phyloP scores from a whole-genome alignment of 2,329 filamentous ascomycete genomes.

The Pestalotiopsis sp. region DNA sequence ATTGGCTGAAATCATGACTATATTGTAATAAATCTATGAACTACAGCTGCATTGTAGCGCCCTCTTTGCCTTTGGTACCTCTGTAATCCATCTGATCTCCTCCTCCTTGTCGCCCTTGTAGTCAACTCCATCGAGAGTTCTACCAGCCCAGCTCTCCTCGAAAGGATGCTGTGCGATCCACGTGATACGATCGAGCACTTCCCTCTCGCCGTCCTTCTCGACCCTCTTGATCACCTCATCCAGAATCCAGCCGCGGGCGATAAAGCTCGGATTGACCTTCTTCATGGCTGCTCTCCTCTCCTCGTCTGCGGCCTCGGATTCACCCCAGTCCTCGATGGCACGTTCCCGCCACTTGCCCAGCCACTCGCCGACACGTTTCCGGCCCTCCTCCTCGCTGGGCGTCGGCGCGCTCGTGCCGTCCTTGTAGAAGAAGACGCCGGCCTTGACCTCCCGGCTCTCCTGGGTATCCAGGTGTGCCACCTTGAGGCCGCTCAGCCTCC shows the following conservation, averaged over 20 bases:
- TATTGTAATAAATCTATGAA: conserved; percentile 56
- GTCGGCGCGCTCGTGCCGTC: conserved; percentile 64
- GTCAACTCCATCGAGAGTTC: conserved; percentile 47
- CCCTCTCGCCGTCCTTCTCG: conserved; percentile 79
- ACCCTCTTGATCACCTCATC: conserved; percentile 92
- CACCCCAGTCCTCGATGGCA: conserved; percentile 76
- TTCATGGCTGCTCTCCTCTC: conserved; percentile 77
- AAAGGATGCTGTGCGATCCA: conserved; percentile 85
- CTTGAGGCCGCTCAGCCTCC: conserved; percentile 69
- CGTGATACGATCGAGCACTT: conserved; percentile 78
- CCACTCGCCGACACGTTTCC: conserved; percentile 74
- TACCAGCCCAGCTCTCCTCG: conserved; percentile 71
- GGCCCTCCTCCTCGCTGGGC: conserved; percentile 59
- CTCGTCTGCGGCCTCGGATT: conserved; percentile 50
- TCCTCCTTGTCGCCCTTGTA: conserved; percentile 68
- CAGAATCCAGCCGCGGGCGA: conserved; percentile 88
- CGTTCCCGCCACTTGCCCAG: conserved; percentile 76
- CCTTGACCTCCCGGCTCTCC: conserved; percentile 64
- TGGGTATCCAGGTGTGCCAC: conserved; percentile 67
- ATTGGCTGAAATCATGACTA: no score
- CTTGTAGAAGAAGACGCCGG: conserved; percentile 77
- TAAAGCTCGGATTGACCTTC: conserved; percentile 87
- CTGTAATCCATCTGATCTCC: conserved; percentile 81
- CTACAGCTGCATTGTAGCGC: conserved; percentile 96
- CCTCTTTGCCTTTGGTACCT: conserved; percentile 77